These are phyloP conservation scores for Vigna trinervia DNA, from an alignment of 306 rosid genomes.

Conservation along the genomic window DNA sequence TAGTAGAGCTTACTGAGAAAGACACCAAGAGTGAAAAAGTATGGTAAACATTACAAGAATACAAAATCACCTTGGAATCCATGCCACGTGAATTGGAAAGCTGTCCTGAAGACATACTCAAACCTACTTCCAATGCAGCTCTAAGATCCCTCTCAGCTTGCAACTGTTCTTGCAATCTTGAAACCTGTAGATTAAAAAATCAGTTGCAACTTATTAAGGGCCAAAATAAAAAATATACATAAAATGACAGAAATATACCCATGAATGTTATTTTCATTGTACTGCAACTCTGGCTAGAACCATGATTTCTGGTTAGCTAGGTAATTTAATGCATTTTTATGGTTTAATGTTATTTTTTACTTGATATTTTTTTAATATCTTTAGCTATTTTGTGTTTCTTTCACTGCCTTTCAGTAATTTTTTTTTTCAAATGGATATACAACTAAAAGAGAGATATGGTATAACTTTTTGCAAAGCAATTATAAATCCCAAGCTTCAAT, in stretches of 20 bases:
- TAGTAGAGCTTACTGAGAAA: conserved; percentile 46
- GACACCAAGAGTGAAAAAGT: conserved; percentile 12
- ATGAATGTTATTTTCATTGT: no score
- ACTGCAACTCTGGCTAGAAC: no score
- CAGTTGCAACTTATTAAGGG: conserved; percentile 40
- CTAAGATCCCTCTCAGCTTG: conserved; percentile 99
- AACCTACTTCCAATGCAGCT: conserved; percentile 98
- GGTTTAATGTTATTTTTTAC: no score
- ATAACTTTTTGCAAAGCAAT: not conserved
- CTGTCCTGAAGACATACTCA: conserved; percentile 97
- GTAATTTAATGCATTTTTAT: no score
- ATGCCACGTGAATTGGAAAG: conserved; percentile 82
- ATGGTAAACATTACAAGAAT: conserved; percentile 25
- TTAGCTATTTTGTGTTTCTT: no score
- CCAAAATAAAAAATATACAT: not conserved
- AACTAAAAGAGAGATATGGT: not conserved
- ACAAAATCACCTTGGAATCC: conserved; percentile 87
- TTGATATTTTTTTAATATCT: no score
- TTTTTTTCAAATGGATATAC: no score
- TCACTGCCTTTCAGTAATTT: no score
- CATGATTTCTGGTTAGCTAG: no score
- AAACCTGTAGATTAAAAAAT: conserved; percentile 66
- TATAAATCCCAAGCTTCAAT: not conserved
- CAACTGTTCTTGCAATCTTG: conserved; percentile 99
- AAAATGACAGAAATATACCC: no score